A percentile compares a stretch with the other conserved stretches of the same genome.
These are phyloP conservation scores for Patellaria atrata DNA, from an alignment of 495 filamentous ascomycete genomes.

Conservation along the genomic window DNA sequence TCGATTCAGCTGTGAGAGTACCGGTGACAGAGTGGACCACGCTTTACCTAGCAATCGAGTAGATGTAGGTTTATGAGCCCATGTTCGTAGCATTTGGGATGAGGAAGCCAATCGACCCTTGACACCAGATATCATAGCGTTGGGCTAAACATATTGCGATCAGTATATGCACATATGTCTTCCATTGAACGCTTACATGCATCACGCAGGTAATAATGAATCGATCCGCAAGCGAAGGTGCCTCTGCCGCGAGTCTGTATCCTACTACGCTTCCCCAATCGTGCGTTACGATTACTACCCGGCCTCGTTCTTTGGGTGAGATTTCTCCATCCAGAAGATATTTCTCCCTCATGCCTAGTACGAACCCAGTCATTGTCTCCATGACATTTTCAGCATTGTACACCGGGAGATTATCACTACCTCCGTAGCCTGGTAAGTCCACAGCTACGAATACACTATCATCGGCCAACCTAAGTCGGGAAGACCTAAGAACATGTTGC, in stretches of 20 bases:
- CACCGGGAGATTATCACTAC: slow-evolving; percentile 32
- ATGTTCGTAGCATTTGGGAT: slow-evolving; percentile 34
- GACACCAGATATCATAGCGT: no score
- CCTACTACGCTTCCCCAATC: slow-evolving; percentile 42
- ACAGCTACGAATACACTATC: slow-evolving; percentile 33
- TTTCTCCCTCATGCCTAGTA: slow-evolving; percentile 31
- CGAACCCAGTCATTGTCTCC: slow-evolving; percentile 36
- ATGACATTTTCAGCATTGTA: slow-evolving; percentile 37
- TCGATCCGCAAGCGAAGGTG: slow-evolving; percentile 37
- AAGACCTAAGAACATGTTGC: slow-evolving; percentile 29
- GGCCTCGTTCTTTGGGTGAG: slow-evolving; percentile 18
- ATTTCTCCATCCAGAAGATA: slow-evolving; percentile 24
- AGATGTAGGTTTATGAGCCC: slow-evolving; percentile 28
- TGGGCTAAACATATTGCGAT: slow-evolving; percentile 6
- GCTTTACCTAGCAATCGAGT: slow-evolving; percentile 31
- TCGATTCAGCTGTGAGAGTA: slow-evolving; percentile 28
- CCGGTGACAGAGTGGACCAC: slow-evolving; percentile 26
- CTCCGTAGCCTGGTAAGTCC: slow-evolving; percentile 43
- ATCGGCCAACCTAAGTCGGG: slow-evolving; percentile 24
- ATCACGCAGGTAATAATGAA: slow-evolving; percentile 38
- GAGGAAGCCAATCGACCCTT: slow-evolving; percentile 24
- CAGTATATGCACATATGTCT: neutral
- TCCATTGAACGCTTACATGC: slow-evolving; percentile 35
- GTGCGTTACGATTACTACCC: slow-evolving; percentile 37
- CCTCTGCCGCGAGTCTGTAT: slow-evolving; percentile 40